Evolutionary conservation across 352 stramenopile species (phyloP).

Genomic region (Phytopythium delawarense): DNA sequence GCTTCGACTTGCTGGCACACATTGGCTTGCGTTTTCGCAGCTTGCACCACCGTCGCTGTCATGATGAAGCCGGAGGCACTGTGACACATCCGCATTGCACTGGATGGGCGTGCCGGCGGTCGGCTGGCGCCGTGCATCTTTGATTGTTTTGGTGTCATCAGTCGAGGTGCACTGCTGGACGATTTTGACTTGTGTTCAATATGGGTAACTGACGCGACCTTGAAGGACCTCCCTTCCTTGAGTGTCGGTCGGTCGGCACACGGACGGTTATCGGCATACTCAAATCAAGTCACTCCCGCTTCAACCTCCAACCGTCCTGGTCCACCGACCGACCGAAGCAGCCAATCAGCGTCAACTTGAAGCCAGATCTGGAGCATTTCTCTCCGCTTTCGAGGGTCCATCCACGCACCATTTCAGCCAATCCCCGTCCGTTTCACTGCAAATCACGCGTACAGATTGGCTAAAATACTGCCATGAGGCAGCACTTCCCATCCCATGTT

Average conservation of each 20-base stretch:
- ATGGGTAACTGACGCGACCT: not conserved
- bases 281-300: not conserved
- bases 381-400: not conserved
- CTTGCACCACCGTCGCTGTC: not conserved
- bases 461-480: not conserved
- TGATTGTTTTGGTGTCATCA: not conserved
- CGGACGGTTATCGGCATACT: not conserved
- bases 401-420: not conserved
- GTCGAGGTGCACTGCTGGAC: not conserved
- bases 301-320: not conserved
- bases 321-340: constrained; percentile 2
- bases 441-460: not conserved
- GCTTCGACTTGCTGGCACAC: not conserved
- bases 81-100: not conserved
- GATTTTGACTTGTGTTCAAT: not conserved
- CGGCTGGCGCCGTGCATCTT: not conserved
- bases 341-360: constrained; percentile 1
- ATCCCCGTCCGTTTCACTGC: not conserved
- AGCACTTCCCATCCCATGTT: not conserved
- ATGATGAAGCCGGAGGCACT: not conserved
- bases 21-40: not conserved
- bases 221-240: not conserved
- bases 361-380: not conserved
- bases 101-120: not conserved
- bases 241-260: not conserved